These are phyloP conservation scores for Apophysomyces sp. DNA, from an alignment of 371 early-diverging fungal genomes.

Conservation along the genomic window DNA sequence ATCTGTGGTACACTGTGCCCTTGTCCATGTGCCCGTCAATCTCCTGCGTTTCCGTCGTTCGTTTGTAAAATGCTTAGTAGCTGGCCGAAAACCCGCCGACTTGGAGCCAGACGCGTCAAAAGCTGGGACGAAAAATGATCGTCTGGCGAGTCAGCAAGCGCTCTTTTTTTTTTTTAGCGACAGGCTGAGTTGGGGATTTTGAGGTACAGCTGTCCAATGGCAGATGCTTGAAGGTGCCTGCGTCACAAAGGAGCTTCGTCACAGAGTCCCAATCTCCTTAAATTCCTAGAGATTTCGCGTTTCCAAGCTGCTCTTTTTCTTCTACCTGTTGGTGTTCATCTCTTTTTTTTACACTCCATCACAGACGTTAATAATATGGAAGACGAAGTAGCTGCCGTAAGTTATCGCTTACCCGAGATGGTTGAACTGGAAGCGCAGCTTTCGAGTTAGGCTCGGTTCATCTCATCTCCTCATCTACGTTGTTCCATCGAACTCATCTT, in stretches of 20 bases:
- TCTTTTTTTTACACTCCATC: constrained; percentile 24
- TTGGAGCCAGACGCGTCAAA: neutral
- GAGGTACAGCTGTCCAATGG: neutral
- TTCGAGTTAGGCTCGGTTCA: neutral
- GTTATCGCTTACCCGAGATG: constrained; percentile 27
- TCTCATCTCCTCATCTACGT: constrained; percentile 13
- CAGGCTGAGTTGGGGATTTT: neutral
- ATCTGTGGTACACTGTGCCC: neutral
- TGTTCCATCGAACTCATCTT: constrained; percentile 6
- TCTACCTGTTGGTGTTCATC: constrained; percentile 15
- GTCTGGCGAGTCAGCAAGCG: neutral
- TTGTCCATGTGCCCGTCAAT: constrained; percentile 3
- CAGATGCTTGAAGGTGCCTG: neutral
- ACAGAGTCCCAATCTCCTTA: constrained; percentile 3
- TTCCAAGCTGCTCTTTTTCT: constrained; percentile 15
- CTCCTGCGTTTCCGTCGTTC: neutral
- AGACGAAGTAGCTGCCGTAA: constrained; percentile 86
- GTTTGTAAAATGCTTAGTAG: neutral
- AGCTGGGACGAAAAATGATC: neutral
- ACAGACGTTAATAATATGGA: constrained; percentile 52
- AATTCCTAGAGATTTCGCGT: constrained; percentile 1
- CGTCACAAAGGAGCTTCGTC: constrained; percentile 4
- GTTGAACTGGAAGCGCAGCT: neutral
- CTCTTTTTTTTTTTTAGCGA: neutral
- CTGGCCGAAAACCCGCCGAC: neutral